Evolutionary conservation across 2,329 filamentous ascomycete genomes (phyloP), one percentile per base, ranked within the genome.

Genomic region (Plectosphaerella plurivora): DNA sequence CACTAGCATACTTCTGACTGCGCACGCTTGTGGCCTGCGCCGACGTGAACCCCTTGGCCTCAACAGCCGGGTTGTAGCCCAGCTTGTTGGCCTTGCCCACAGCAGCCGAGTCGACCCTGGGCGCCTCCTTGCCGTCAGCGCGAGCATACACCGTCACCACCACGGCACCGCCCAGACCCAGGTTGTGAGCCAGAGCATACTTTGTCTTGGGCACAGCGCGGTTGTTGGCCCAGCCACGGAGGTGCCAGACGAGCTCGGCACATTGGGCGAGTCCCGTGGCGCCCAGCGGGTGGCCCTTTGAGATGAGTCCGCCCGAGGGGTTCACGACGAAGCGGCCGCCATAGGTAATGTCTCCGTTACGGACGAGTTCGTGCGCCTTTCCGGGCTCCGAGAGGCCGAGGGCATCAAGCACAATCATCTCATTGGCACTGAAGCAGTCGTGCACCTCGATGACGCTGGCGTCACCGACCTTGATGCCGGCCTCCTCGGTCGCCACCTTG

Each of bases 191-290:
- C 58, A 97, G 75, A 53, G 88, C 89, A 53, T 83, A 84, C 56
- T 74, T 82, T 1, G 91, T 94, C 53, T 79, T 78, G 18, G 82
- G 74, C 1, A 88, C 79, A 15, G 84, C 74, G 41, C 93, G 81
- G 76, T 97, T 97, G 72, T 94, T 96, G 18, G 93, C 93, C 93
- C 93, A 97, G 12, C 93, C 93, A 58, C 93, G 83, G 61, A 97
- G 77, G 65, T 97, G 93, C 93, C 93, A 97, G 25, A 95, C 89
- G 12, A 97, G 77, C 74, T 97, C 93, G 5, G 93, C 90, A 66
- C 92, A 97, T 73, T 97, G 93, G 12, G 93, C 94, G 50, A 97
- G 80, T n/a, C 94, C 93, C 0, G 91, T 96, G 0, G 93, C 93
- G 35, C 93, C 93, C 4, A 97, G 84, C 0, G 94, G 93, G 69